Conservation (phyloP, 139 green algal genomes). For the Chlorella sp. region DNA sequence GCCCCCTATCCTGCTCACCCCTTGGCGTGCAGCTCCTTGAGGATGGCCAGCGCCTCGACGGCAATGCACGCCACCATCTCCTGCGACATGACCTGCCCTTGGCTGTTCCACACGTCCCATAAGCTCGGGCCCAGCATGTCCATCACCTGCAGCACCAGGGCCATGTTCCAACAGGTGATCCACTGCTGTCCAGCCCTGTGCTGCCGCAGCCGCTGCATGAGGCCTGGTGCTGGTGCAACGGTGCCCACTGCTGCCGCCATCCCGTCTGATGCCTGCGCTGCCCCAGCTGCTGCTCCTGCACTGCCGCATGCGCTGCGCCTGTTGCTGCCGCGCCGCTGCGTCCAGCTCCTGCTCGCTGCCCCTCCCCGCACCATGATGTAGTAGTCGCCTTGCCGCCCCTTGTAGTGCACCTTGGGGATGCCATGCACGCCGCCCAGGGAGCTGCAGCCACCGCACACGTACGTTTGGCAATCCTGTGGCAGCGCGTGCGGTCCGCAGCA, state of each 20-base stretch:
- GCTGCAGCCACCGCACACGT: slow-evolving; percentile 33
- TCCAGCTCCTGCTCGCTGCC: no score
- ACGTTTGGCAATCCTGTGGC: no score
- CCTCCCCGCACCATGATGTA: slow-evolving; percentile 99
- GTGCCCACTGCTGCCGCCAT: no score
- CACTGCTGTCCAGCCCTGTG: no score
- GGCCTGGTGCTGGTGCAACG: no score
- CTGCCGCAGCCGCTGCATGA: no score
- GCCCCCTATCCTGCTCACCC: slow-evolving; percentile 76
- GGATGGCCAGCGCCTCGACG: slow-evolving; percentile 92
- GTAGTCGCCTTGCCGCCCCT: slow-evolving; percentile 93
- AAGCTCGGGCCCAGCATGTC: slow-evolving; percentile 95
- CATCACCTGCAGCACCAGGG: slow-evolving; percentile 82
- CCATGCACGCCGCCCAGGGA: slow-evolving; percentile 71
- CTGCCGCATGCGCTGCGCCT: no score
- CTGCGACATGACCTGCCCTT: slow-evolving; percentile 90
- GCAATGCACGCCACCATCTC: slow-evolving; percentile 99
- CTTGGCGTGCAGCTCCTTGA: slow-evolving; percentile 94
- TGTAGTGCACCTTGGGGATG: slow-evolving; percentile 96
- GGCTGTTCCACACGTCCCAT: slow-evolving; percentile 97
- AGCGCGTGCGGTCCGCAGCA: no score
- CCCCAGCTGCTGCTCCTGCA: no score
- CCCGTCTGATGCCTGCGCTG: no score
- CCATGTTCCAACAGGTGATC: no score
- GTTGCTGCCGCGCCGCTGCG: no score